phyloP scores from a whole-genome alignment of 768 basidiomycete species.

The Lepiota brunneoincarnata region DNA sequence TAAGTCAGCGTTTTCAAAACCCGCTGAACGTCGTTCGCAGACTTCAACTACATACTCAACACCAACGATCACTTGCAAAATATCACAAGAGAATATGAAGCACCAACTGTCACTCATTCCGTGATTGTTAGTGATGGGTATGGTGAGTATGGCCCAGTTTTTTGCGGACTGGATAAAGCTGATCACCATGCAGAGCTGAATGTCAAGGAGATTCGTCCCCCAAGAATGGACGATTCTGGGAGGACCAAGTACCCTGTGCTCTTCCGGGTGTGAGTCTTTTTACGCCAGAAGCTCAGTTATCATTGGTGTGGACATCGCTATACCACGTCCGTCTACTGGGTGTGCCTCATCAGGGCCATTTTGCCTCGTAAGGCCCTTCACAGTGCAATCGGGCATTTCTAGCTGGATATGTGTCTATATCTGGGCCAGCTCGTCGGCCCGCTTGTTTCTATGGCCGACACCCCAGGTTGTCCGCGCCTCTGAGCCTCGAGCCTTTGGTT shows the following conservation, averaged over 20 bases:
- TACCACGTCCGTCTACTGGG: not conserved
- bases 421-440: conserved; percentile 1
- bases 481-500: not conserved
- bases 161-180: not conserved
- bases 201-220: conserved; percentile 87
- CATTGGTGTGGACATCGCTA: not conserved
- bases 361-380: too few relatives aligned
- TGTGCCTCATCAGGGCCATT: not conserved
- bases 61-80: conserved; percentile 67
- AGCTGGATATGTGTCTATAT: not conserved
- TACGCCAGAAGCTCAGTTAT: not conserved
- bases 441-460: not conserved
- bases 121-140: conserved; percentile 81
- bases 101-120: conserved; percentile 64
- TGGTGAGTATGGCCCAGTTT: conserved; percentile 46
- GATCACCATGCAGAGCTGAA: conserved; percentile 67
- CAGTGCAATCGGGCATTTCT: too few relatives aligned
- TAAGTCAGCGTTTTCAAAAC: not conserved
- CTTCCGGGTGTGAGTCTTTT: conserved; percentile 67
- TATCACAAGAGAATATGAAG: conserved; percentile 65
- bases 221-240: conserved; percentile 92
- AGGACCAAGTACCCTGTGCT: conserved; percentile 94
- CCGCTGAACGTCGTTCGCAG: conserved; percentile 31
- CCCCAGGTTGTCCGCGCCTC: not conserved
- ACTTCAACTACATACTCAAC: conserved; percentile 62